phyloP scores from a whole-genome alignment of 768 basidiomycete species.

The Suillus weaverae region DNA sequence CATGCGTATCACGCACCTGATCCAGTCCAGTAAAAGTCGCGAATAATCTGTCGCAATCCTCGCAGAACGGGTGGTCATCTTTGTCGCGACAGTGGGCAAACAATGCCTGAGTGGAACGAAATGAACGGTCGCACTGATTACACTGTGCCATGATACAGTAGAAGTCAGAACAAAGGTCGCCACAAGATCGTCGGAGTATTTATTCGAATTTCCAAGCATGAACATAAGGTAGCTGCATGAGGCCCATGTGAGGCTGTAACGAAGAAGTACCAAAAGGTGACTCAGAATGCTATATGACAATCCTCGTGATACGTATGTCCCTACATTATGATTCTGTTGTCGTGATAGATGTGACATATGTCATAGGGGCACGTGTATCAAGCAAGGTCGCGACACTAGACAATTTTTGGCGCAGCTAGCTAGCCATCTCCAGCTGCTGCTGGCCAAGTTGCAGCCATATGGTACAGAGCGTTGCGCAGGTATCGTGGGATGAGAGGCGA shows the following conservation, averaged over 20 bases:
- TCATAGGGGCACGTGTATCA: neutral
- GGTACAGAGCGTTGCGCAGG: neutral
- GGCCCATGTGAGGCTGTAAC: neutral
- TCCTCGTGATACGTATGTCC: neutral
- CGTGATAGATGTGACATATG: neutral
- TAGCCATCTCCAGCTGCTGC: neutral
- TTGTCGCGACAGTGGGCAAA: conserved; percentile 23
- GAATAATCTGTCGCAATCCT: conserved; percentile 22
- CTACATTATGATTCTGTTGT: neutral
- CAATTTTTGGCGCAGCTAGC: neutral
- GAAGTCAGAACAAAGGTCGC: neutral
- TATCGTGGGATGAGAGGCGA: neutral
- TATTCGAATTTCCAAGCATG: neutral
- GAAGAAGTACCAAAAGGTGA: neutral
- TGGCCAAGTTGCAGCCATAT: neutral
- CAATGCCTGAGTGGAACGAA: conserved; percentile 12
- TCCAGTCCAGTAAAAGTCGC: conserved; percentile 13
- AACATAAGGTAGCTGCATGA: neutral
- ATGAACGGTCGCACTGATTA: conserved; percentile 1
- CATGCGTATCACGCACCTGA: conserved; percentile 5
- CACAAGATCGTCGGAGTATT: neutral
- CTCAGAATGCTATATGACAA: neutral
- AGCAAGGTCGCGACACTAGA: neutral
- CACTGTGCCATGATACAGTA: conserved; percentile 2
- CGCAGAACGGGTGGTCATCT: conserved; percentile 20